Percentiles rank a stretch among this genome's conserved stretches.
These are phyloP conservation scores for Amanita muscaria DNA, from an alignment of 768 basidiomycete species.

Conservation along the genomic window DNA sequence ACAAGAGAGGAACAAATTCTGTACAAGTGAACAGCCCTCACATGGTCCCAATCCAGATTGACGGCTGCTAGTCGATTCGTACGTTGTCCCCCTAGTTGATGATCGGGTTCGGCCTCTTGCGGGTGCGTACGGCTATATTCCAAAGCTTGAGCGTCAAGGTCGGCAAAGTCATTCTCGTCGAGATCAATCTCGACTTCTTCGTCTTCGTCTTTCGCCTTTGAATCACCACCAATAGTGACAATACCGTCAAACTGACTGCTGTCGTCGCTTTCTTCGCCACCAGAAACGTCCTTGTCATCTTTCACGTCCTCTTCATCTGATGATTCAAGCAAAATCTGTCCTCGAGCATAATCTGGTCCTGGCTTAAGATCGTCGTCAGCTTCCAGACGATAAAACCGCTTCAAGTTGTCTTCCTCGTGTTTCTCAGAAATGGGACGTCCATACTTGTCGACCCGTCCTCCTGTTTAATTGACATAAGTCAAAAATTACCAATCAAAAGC, in stretches of 20 bases:
- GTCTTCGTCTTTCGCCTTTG: slow-evolving; percentile 30
- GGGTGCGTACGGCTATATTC: slow-evolving; percentile 46
- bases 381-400: slow-evolving; percentile 73
- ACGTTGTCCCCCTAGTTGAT: slow-evolving; percentile 26
- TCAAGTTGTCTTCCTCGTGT: slow-evolving; percentile 68
- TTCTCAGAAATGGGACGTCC: slow-evolving; percentile 63
- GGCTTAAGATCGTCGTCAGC: slow-evolving; percentile 28
- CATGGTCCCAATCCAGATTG: slow-evolving; percentile 97
- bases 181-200: slow-evolving; percentile 62
- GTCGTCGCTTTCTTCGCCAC: slow-evolving; percentile 37
- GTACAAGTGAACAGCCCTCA: slow-evolving; percentile 83
- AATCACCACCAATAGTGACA: slow-evolving; percentile 41
- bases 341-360: slow-evolving; percentile 80
- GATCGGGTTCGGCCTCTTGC: slow-evolving; percentile 24
- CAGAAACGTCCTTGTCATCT: slow-evolving; percentile 21
- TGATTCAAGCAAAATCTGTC: slow-evolving; percentile 79
- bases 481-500: slow-evolving; percentile 9
- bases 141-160: slow-evolving; percentile 67
- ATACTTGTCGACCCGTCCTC: slow-evolving; percentile 81
- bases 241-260: slow-evolving; percentile 25
- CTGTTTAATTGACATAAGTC: slow-evolving; percentile 12
- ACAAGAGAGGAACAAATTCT: slow-evolving; percentile 88
- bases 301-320: slow-evolving; percentile 65
- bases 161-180: slow-evolving; percentile 65
- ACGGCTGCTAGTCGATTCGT: slow-evolving; percentile 82